Base-by-base conservation (phyloP, 106 monocot species). In the Amphibolis antarctica region DNA sequence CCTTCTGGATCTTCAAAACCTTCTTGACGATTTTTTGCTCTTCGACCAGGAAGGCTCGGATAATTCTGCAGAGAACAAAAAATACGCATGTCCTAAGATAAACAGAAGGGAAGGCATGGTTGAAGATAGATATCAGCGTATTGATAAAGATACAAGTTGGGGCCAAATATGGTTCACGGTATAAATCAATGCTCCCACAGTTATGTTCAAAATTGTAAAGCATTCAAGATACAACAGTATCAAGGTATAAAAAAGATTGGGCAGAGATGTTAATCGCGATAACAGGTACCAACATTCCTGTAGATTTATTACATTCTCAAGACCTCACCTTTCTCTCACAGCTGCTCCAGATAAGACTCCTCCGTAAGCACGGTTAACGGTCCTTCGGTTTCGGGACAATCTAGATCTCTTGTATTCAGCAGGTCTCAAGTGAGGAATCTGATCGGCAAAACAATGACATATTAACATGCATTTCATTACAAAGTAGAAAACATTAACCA, bases 361-460 rank as follows among this genome's bases (percentile, higher is more conserved):
- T 28, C 66, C 66, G 54, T 66, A 66, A 24, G 66, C 54, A 51
- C 66, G 66, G 53, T 66, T 66, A 53, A 66, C 66, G 10, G 66
- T 66, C 53, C 66, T 66, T n/a, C 66, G 28, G 42, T 66, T 66
- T 19, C 66, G 28, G 17, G 66, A 52, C 42, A 66, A 66, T 31
- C 51, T 52, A 23, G 66, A 66, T 11, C 66, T 66, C 66, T 66
- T 66, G 66, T 66, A 66, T 19, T 66, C 66, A 69, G 69, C 24
- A 60, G 59, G 66, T 21, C 66, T 51, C 22, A 66, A 53, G 21
- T 66, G 53, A 42, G 66, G 51, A 66, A 66, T 66, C 66, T 65
- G 66, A n/a, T n/a, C n/a, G n/a, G 42, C 15, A 60, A 6, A 18
- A 42, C 12, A 11, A 21, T 36, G n/a, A 10, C 42, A 60, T 1